These are phyloP conservation scores for Chrysochromulina tobinii DNA, from an alignment of 78 protist species.

Conservation along the genomic window DNA sequence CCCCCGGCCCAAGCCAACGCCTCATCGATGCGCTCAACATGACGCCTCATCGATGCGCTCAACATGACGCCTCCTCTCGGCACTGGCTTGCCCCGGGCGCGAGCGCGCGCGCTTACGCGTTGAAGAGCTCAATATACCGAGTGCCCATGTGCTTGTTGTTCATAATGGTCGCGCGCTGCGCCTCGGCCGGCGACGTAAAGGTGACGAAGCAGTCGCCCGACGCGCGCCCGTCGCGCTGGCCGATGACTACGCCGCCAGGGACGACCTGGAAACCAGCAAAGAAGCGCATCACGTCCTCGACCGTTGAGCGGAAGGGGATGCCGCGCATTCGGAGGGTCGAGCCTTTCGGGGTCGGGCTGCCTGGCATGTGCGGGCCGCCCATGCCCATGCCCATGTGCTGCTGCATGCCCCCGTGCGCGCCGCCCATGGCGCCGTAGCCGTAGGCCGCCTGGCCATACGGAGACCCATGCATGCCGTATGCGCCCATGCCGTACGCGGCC, in stretches of 20 bases:
- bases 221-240: constrained; percentile 22
- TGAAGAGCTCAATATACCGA: constrained; percentile 33
- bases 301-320: background rate
- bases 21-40: no score
- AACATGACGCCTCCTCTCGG: no score
- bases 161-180: background rate
- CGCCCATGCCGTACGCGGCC: background rate
- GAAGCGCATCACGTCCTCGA: background rate
- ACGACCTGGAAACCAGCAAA: background rate
- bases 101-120: background rate
- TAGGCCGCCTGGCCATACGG: background rate
- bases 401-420: background rate
- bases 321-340: background rate
- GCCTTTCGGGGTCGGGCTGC: background rate
- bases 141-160: background rate
- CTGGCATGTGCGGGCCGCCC: background rate
- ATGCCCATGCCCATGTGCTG: background rate
- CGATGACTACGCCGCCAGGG: background rate
- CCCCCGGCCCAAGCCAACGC: no score
- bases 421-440: background rate
- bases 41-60: no score
- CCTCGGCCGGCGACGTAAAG: background rate
- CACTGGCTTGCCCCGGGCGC: no score
- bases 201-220: background rate
- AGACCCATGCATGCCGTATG: background rate